These are phyloP conservation scores for Blumeria hordei DNA, from an alignment of 2,329 filamentous ascomycete genomes.

Conservation along the genomic window DNA sequence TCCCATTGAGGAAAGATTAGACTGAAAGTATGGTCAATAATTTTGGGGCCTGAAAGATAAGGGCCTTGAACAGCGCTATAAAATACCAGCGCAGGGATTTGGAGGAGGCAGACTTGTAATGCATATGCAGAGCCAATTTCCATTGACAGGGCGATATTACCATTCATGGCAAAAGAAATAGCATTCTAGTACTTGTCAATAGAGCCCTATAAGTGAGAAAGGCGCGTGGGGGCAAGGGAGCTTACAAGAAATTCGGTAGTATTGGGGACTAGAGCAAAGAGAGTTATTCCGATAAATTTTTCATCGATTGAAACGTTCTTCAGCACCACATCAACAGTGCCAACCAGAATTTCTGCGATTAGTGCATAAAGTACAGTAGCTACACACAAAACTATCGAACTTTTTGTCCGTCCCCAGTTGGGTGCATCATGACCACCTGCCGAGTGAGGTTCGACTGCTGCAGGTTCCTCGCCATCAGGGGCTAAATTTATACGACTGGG, in stretches of 20 bases:
- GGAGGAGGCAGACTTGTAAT: constrained; percentile 80
- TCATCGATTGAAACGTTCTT: constrained; percentile 80
- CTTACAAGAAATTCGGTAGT: constrained; percentile 88
- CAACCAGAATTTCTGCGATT: constrained; percentile 88
- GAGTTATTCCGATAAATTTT: constrained; percentile 88
- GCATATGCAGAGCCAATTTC: constrained; percentile 96
- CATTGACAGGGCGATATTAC: constrained; percentile 96
- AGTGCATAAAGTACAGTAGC: constrained; percentile 88
- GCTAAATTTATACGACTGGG: constrained; percentile 15
- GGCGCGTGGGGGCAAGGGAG: constrained; percentile 3
- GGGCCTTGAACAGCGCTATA: constrained; percentile 58
- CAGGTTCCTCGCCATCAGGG: constrained; percentile 10
- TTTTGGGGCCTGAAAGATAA: constrained; percentile 27
- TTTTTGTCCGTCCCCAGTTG: constrained; percentile 89
- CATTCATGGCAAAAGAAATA: constrained; percentile 98
- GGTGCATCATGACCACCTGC: constrained; percentile 64
- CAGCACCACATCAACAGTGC: constrained; percentile 90
- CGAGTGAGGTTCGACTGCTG: constrained; percentile 17
- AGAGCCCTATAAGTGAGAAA: background rate
- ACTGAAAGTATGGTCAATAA: constrained; percentile 44
- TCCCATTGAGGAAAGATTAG: constrained; percentile 98
- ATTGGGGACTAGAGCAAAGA: constrained; percentile 92
- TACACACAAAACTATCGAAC: constrained; percentile 63
- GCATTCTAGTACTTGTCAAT: constrained; percentile 35
- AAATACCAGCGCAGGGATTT: constrained; percentile 77